Conservation (phyloP, 2,329 filamentous ascomycete genomes). For the Xylaria sp. region DNA sequence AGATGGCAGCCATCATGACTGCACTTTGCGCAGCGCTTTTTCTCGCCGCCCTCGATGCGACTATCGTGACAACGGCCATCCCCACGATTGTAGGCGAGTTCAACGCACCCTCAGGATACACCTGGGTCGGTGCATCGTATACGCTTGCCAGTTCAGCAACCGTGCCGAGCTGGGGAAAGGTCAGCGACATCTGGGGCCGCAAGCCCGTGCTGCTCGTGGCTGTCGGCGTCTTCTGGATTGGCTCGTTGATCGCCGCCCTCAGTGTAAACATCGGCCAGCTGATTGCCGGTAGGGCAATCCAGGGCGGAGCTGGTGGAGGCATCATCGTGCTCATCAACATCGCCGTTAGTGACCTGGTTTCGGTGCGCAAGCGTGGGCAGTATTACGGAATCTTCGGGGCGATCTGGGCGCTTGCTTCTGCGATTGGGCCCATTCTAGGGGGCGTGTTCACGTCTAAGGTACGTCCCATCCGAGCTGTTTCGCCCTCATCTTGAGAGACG, state of each 20-base stretch:
- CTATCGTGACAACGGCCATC: conserved; percentile 70
- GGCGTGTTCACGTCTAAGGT: conserved; percentile 66
- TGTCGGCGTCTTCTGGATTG: conserved; percentile 59
- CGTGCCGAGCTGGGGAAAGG: conserved; percentile 72
- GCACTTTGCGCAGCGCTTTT: conserved; percentile 49
- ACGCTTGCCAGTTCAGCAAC: conserved; percentile 71
- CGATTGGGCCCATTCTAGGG: conserved; percentile 71
- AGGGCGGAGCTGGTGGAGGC: conserved; percentile 63
- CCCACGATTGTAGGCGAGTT: conserved; percentile 70
- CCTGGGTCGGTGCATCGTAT: conserved; percentile 79
- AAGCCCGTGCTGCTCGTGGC: conserved; percentile 59
- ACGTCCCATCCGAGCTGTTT: neutral
- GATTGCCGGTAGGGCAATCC: conserved; percentile 60
- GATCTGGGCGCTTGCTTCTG: conserved; percentile 69
- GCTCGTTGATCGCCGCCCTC: conserved; percentile 59
- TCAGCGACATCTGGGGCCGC: conserved; percentile 64
- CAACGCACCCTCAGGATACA: conserved; percentile 70
- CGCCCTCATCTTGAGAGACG: neutral
- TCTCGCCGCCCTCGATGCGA: conserved; percentile 61
- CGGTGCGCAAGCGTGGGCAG: conserved; percentile 55
- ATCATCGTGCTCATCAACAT: conserved; percentile 66
- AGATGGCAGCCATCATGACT: conserved; percentile 41
- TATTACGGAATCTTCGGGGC: conserved; percentile 60
- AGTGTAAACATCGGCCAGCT: conserved; percentile 57
- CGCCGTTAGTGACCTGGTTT: conserved; percentile 61